A percentile compares a stretch with the other conserved stretches of the same genome.
These are phyloP conservation scores for Cicer bijugum DNA, from an alignment of 306 rosid species.

Conservation along the genomic window DNA sequence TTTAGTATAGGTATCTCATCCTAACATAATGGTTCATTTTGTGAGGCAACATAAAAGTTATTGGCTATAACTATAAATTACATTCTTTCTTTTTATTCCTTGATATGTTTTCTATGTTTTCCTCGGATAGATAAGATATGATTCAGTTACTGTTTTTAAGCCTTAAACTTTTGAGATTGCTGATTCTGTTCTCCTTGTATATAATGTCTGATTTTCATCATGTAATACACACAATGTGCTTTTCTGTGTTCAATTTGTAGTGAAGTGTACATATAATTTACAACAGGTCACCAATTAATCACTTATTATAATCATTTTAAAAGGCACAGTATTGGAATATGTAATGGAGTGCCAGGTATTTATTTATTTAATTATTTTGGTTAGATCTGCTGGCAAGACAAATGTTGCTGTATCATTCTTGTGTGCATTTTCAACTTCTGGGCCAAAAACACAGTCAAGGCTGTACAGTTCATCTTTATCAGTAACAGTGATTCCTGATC, in stretches of 20 bases:
- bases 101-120: background rate
- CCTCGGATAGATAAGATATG: conserved; percentile 5
- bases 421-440: conserved; percentile 66
- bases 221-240: conserved; percentile 4
- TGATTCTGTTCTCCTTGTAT: background rate
- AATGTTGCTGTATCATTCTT: conserved; percentile 70
- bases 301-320: conserved; percentile 18
- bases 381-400: conserved; percentile 89
- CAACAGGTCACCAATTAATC: background rate
- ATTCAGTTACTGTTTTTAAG: background rate
- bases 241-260: conserved; percentile 2
- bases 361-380: conserved; percentile 31
- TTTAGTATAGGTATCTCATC: background rate
- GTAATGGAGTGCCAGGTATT: conserved; percentile 12
- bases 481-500: conserved; percentile 79
- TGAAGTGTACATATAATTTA: conserved; percentile 14
- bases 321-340: conserved; percentile 7
- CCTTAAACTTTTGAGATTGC: background rate
- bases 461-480: conserved; percentile 73
- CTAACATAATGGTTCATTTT: background rate
- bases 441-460: conserved; percentile 53
- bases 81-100: conserved; percentile 1
- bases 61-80: background rate
- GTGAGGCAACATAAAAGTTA: conserved; percentile 7
- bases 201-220: background rate